Conservation (phyloP, 768 basidiomycete species). For the Collybia sordida region DNA sequence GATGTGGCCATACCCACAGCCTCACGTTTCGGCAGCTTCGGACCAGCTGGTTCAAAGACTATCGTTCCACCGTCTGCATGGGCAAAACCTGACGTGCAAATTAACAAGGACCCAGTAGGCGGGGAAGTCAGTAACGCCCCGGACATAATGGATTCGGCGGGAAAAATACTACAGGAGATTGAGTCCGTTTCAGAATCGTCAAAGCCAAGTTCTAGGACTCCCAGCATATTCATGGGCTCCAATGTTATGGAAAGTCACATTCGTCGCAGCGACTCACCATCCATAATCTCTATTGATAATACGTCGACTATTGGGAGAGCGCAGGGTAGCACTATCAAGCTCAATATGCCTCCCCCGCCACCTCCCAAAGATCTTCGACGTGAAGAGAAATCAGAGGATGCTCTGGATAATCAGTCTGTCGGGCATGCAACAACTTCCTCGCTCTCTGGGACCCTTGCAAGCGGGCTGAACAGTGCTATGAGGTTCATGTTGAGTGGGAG, state of each 20-base stretch:
- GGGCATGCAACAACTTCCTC: constrained; percentile 27
- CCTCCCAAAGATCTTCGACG: constrained; percentile 21
- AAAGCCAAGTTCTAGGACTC: constrained; percentile 25
- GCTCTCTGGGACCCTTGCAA: constrained; percentile 48
- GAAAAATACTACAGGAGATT: constrained; percentile 45
- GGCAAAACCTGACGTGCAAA: constrained; percentile 57
- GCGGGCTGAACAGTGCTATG: constrained; percentile 57
- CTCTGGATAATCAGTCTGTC: background rate
- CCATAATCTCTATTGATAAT: constrained; percentile 38
- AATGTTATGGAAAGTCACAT: constrained; percentile 23
- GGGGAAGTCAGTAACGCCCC: constrained; percentile 43
- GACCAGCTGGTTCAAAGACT: constrained; percentile 11
- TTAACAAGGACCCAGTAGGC: constrained; percentile 49
- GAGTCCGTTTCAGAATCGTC: constrained; percentile 28
- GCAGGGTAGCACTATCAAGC: constrained; percentile 7
- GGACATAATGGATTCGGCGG: constrained; percentile 36
- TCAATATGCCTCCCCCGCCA: constrained; percentile 18
- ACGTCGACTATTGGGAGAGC: constrained; percentile 34
- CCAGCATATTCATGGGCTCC: constrained; percentile 20
- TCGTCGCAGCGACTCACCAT: constrained; percentile 36
- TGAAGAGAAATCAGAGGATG: background rate
- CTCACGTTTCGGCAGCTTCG: background rate
- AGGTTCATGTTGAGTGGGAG: constrained; percentile 49
- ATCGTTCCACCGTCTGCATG: constrained; percentile 41
- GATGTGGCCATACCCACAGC: constrained; percentile 21